Evolutionary conservation across 768 basidiomycete genomes (phyloP), one percentile per base, ranked within the genome.

Genomic region (Boletus barrowsii): DNA sequence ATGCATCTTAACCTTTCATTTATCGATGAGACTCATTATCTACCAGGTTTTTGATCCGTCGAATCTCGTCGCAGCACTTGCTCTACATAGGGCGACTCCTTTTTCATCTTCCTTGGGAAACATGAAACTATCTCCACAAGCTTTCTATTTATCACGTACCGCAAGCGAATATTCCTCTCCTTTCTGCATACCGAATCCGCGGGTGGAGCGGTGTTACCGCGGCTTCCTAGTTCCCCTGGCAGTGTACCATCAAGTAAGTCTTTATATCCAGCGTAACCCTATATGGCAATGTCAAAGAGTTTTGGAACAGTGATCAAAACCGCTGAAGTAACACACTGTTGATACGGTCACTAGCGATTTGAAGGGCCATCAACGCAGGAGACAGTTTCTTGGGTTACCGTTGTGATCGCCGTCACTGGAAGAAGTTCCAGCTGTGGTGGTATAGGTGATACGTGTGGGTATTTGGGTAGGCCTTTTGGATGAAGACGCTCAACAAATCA

Each of bases 151-250:
- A 49, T 44, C 24, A 10, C 41, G 36, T 42, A 33, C 40, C 22
- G 41, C 44, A 37, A 39, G 43, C 17, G 10, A 41, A 4, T 29
- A 18, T 51, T 24, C 29, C 24, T 41, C 39, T 30, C 15, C 37
- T 48, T 33, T 24, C 42, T 50, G 10, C 20, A 24, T 9, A 43
- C 24, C 30, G 39, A 50, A 55, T 33, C 51, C 37, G 51, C 55
- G 52, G 64, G 47, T 26, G 39, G 42, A 20, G 41, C n/a, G 58
- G 58, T 41, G 43, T 53, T 49, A 46, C 40, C 39, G 53, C 53
- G 57, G 44, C 43, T 22, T 37, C 39, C 15, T 35, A 29, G 42
- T 29, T 4, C 15, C 40, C 42, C 53, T 26, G 24, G 20, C 44
- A 32, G 26, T 47, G 14, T 22, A 18, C 33, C 36, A 26, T 46